Conservation (phyloP, 2,329 filamentous ascomycete species). For the Aspergillus fumigatus region DNA sequence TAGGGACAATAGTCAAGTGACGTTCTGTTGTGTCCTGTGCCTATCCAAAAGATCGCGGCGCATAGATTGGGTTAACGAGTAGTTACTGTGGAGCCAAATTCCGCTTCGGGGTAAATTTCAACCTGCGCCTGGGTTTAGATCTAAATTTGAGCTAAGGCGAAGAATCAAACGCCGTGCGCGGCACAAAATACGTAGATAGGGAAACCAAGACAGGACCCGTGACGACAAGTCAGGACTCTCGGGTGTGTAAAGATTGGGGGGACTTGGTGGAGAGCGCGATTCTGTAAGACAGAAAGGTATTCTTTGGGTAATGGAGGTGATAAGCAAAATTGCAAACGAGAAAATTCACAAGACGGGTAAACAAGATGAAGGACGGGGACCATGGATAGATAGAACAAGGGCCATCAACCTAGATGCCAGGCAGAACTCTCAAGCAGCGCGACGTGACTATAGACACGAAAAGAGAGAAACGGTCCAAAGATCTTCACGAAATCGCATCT, state of each 20-base stretch:
- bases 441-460: neutral
- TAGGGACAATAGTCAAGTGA: neutral
- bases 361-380: constrained; percentile 15
- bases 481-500: constrained; percentile 5
- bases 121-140: constrained; percentile 21
- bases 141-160: constrained; percentile 22
- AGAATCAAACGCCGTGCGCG: constrained; percentile 21
- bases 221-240: constrained; percentile 15
- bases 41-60: neutral
- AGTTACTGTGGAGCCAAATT: neutral
- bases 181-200: constrained; percentile 11
- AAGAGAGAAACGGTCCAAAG: constrained; percentile 1
- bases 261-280: constrained; percentile 10
- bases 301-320: constrained; percentile 23
- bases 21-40: neutral
- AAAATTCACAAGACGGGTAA: constrained; percentile 15
- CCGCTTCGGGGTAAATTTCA: constrained; percentile 8
- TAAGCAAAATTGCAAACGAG: constrained; percentile 19
- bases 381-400: constrained; percentile 11
- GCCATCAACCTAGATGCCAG: constrained; percentile 9
- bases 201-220: constrained; percentile 17
- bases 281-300: constrained; percentile 22
- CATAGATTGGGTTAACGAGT: neutral
- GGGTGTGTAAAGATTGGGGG: constrained; percentile 8
- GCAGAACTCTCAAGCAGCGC: neutral